Percentiles rank a stretch among this genome's conserved stretches.
These are phyloP conservation scores for Alnus rubra DNA, from an alignment of 306 rosid species.

Conservation along the genomic window DNA sequence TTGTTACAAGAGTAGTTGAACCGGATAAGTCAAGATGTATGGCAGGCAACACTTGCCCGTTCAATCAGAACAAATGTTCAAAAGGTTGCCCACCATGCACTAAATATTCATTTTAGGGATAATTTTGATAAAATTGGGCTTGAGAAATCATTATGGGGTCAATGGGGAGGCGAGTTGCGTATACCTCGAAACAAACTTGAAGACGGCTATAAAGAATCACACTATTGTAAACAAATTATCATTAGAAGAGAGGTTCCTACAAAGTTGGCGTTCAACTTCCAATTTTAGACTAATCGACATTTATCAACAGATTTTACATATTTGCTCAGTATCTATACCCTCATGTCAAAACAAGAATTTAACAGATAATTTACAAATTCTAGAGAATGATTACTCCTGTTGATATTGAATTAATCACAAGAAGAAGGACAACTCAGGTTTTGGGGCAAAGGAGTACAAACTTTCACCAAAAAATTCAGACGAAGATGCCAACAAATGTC, in stretches of 20 bases:
- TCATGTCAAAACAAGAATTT: not conserved
- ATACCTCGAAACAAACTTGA: too few relatives aligned
- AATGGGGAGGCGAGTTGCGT: not conserved
- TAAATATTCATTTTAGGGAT: not conserved
- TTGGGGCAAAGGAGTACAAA: conserved; percentile 58
- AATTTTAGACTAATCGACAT: too few relatives aligned
- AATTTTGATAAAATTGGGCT: not conserved
- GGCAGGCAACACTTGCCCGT: not conserved
- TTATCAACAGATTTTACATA: not conserved
- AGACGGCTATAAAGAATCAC: not conserved
- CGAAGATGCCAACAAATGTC: conserved; percentile 55
- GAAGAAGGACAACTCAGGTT: conserved; percentile 63
- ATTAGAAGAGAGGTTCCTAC: not conserved
- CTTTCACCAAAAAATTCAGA: conserved; percentile 72
- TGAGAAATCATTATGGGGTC: not conserved
- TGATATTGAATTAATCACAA: conserved; percentile 41
- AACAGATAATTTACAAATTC: conserved; percentile 13
- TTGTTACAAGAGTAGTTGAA: too few relatives aligned
- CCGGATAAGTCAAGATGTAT: too few relatives aligned
- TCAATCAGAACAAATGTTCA: not conserved
- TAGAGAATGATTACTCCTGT: conserved; percentile 19
- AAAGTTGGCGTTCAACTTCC: not conserved
- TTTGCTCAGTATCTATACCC: not conserved
- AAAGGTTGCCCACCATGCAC: not conserved
- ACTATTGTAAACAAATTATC: not conserved